phyloP scores from a whole-genome alignment of 1,284 basidiomycete species.

The Cryptococcus sp. region DNA sequence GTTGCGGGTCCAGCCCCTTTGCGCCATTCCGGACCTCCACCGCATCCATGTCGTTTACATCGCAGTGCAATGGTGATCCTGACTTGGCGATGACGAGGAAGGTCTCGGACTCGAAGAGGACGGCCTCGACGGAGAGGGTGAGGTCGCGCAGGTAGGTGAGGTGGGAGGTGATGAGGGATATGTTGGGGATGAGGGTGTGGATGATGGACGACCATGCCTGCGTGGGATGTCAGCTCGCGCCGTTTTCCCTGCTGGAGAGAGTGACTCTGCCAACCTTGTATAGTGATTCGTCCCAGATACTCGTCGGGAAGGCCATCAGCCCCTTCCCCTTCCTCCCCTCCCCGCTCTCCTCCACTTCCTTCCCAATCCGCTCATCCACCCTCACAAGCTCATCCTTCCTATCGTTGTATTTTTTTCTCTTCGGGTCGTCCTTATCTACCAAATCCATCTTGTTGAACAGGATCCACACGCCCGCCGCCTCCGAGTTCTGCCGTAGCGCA shows the following conservation, averaged over 20 bases:
- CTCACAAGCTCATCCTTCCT: constrained; percentile 66
- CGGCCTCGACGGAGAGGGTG: constrained; percentile 85
- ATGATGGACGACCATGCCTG: constrained; percentile 98
- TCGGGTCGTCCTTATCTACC: constrained; percentile 57
- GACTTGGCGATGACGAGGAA: constrained; percentile 85
- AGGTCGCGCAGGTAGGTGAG: constrained; percentile 78
- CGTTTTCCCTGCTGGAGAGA: constrained; percentile 3
- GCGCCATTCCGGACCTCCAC: constrained; percentile 45
- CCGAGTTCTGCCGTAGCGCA: constrained; percentile 61
- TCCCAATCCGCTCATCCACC: constrained; percentile 55
- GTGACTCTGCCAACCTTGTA: constrained; percentile 69
- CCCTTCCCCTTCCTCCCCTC: constrained; percentile 24
- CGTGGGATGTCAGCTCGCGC: neutral
- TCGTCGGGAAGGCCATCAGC: constrained; percentile 70
- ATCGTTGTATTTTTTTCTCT: constrained; percentile 61
- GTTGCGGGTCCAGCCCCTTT: constrained; percentile 65
- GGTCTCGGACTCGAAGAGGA: constrained; percentile 94
- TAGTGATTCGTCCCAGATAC: constrained; percentile 95
- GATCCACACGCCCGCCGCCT: constrained; percentile 79
- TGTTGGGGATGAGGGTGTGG: constrained; percentile 92
- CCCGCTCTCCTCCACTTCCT: constrained; percentile 38
- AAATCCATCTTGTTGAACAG: constrained; percentile 95
- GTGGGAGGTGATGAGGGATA: constrained; percentile 79
- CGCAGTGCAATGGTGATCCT: constrained; percentile 46
- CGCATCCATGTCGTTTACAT: constrained; percentile 36